A percentile compares a stretch with the other conserved stretches of the same genome.
These are phyloP conservation scores for Climacium dendroides DNA, from an alignment of 225 moss, liverwort and hornwort genomes.

Conservation along the genomic window DNA sequence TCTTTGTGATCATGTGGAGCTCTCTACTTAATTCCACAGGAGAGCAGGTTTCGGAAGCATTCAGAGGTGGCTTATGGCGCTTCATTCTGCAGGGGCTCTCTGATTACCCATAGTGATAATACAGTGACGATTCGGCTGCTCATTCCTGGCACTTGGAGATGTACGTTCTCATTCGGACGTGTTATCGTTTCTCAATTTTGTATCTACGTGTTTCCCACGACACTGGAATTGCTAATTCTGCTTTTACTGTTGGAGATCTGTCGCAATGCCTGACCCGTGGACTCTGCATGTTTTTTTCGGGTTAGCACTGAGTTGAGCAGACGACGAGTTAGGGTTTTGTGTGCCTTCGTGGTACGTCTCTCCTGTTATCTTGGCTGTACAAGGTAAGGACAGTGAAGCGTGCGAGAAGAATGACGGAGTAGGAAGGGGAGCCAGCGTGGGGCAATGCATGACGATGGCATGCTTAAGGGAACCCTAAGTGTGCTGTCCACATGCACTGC, in stretches of 20 bases:
- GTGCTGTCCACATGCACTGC: constrained; percentile 80
- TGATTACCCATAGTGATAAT: not conserved
- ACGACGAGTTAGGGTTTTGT: not conserved
- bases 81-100: not conserved
- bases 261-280: not conserved
- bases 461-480: constrained; percentile 22
- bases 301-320: not conserved
- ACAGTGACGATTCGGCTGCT: not conserved
- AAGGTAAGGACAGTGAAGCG: not conserved
- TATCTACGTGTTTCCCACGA: not conserved
- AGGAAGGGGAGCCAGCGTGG: constrained; percentile 35
- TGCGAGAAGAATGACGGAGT: not conserved
- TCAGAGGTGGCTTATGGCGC: not conserved
- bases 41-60: not conserved
- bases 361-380: not conserved
- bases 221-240: not conserved
- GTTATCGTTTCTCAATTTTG: not conserved
- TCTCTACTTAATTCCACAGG: not conserved
- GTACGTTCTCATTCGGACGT: too few species aligned
- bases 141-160: not conserved
- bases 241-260: not conserved
- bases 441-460: constrained; percentile 65
- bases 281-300: not conserved
- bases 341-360: not conserved
- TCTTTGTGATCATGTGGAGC: not conserved